Evolutionary conservation across 768 basidiomycete species (phyloP), one percentile per base, ranked within the genome.

Genomic region (Podaxis pistillaris): DNA sequence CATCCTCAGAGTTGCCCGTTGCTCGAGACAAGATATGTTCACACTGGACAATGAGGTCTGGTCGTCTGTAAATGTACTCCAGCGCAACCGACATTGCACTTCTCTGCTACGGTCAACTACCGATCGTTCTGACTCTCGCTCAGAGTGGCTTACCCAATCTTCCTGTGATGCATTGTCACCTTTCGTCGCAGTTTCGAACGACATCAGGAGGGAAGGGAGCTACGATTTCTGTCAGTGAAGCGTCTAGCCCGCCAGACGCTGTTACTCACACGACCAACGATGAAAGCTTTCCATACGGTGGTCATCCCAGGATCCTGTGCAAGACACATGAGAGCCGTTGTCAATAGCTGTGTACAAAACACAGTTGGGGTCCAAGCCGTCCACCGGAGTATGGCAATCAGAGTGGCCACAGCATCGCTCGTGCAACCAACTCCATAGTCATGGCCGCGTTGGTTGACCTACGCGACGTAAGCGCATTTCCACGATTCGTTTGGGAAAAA

Each of bases 341-440:
- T 75, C 30, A 92, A 74, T 50, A 91, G 71, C 66, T 91, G 91
- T 0, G 84, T 86, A 63, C 86, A 89, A 69, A 88, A 91, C 22
- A 82, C 82, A 1, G 78, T 76, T 19, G 87, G 81, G 19, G 86
- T 75, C 85, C 87, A 86, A 13, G 84, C 83, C 12, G 82, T 83
- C 81, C 84, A 86, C 68, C 87, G 79, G 65, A 85, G 83, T 41
- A 81, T 72, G 36, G 81, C 81, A 30, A 87, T 78, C 33, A 91
- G 74, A 37, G 87, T 65, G 28, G 82, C 82, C 41, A 83, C 81
- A 13, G 82, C 78, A 66, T 84, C 78, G 59, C 71, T 67, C 38
- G 76, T 78, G 66, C 86, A 83, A 4, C 89, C 90, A 1, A 85
- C 79, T 7, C 90, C 89, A 68, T 84, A 89, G 19, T 83, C 80